phyloP scores from a whole-genome alignment of 371 early-diverging fungal genomes.

The Apophysomyces sp. region DNA sequence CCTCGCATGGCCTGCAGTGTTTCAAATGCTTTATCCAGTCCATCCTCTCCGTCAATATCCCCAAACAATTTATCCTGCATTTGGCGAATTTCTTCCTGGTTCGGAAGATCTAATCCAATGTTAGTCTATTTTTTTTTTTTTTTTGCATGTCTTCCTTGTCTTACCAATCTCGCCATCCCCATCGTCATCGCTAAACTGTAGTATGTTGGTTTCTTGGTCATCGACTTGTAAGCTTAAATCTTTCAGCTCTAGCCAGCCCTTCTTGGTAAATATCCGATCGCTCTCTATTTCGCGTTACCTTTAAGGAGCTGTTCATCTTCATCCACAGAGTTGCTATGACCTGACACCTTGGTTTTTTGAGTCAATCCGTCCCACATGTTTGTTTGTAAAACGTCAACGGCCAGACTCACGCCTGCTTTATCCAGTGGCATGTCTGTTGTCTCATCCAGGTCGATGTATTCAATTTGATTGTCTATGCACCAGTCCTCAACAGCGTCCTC shows the following conservation, averaged over 20 bases:
- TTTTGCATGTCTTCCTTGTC: background rate
- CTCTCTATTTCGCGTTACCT: constrained; percentile 6
- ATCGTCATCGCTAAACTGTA: constrained; percentile 7
- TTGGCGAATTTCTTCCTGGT: constrained; percentile 41
- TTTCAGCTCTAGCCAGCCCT: constrained; percentile 3
- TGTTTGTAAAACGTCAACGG: constrained; percentile 64
- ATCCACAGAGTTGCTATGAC: background rate
- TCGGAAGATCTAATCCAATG: constrained; percentile 45
- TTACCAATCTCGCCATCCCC: constrained; percentile 1
- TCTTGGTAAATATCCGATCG: too few species aligned
- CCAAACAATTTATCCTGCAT: constrained; percentile 62
- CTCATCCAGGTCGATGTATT: constrained; percentile 60
- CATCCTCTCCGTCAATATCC: constrained; percentile 65
- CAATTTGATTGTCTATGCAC: constrained; percentile 68
- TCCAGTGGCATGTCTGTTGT: constrained; percentile 27
- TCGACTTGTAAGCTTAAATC: constrained; percentile 3
- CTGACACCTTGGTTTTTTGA: constrained; percentile 23
- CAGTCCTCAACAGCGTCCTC: constrained; percentile 29
- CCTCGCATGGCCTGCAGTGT: constrained; percentile 58
- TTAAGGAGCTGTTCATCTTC: constrained; percentile 21
- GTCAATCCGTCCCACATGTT: constrained; percentile 76
- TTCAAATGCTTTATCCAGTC: constrained; percentile 57
- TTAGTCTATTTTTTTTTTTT: background rate
- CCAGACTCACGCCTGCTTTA: constrained; percentile 36
- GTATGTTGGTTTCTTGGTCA: background rate